Percentiles rank a stretch among this genome's conserved stretches.
Conservation (phyloP, 805 yeast species). For the Spathaspora arborariae region DNA sequence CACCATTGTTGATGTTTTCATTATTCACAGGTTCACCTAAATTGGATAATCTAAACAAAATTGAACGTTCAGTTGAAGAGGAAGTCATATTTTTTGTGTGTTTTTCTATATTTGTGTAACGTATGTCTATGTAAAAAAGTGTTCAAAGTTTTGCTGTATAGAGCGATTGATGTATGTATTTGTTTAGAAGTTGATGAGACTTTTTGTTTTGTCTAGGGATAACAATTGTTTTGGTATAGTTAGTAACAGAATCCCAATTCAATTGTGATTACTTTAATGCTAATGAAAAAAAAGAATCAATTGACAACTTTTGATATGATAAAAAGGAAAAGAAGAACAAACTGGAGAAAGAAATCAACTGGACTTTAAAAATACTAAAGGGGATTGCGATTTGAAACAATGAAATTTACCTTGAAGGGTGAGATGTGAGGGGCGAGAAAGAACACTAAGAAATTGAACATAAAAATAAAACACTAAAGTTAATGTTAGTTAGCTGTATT, state of each 20-base stretch:
- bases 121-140: not conserved
- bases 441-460: too few species aligned
- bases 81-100: not conserved
- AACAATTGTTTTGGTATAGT: too few species aligned
- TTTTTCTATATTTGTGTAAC: not conserved
- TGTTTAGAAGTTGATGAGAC: too few species aligned
- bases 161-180: too few species aligned
- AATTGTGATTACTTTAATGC: too few species aligned
- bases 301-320: not conserved
- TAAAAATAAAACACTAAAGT: too few species aligned
- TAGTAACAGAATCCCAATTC: too few species aligned
- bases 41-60: slow-evolving; percentile 44
- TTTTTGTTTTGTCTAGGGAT: too few species aligned
- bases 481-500: too few species aligned
- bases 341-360: not conserved
- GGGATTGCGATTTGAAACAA: not conserved
- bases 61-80: slow-evolving; percentile 19
- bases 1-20: slow-evolving; percentile 41
- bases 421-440: too few species aligned
- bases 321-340: too few species aligned
- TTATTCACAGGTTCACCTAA: slow-evolving; percentile 44
- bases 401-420: not conserved
- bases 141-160: too few species aligned
- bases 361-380: not conserved
- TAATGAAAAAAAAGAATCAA: not conserved